A percentile compares a stretch with the other conserved stretches of the same genome.
These are phyloP conservation scores for Pyricularia pennisetigena DNA, from an alignment of 2,329 filamentous ascomycete species.

Conservation along the genomic window DNA sequence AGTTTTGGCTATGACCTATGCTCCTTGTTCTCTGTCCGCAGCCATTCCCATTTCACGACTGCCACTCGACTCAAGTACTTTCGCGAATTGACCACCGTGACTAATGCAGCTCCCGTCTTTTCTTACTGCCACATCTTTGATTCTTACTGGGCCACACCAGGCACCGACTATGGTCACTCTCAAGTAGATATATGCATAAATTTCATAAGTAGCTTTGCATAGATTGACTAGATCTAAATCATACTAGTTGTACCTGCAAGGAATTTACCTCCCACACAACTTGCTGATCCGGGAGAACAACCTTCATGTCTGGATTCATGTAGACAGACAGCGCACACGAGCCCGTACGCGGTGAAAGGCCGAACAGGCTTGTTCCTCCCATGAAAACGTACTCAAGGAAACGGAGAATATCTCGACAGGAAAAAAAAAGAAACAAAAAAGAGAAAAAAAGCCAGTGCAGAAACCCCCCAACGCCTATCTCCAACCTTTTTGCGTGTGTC, in stretches of 20 bases:
- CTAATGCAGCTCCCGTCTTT: not conserved
- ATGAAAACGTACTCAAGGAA: not conserved
- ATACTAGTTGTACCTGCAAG: not conserved
- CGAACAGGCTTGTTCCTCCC: not conserved
- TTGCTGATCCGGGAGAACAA: not conserved
- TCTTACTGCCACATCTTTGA: too few species aligned
- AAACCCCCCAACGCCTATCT: not conserved
- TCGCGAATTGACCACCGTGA: not conserved
- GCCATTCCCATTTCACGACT: not conserved
- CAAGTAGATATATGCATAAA: not conserved
- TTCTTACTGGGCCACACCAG: too few species aligned
- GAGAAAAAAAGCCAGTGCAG: not conserved
- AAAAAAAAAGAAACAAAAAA: not conserved
- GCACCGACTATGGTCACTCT: too few species aligned
- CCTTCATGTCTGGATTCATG: not conserved
- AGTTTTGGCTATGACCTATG: not conserved
- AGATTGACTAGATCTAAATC: not conserved
- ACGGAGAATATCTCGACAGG: not conserved
- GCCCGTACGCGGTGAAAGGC: not conserved
- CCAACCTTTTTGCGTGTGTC: not conserved
- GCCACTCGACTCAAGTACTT: not conserved
- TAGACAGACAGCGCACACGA: not conserved
- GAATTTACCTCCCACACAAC: not conserved
- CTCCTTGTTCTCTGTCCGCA: not conserved
- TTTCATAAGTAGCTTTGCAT: not conserved